These are phyloP conservation scores for Wilcoxina mikolae DNA, from an alignment of 495 filamentous ascomycete species.

Conservation along the genomic window DNA sequence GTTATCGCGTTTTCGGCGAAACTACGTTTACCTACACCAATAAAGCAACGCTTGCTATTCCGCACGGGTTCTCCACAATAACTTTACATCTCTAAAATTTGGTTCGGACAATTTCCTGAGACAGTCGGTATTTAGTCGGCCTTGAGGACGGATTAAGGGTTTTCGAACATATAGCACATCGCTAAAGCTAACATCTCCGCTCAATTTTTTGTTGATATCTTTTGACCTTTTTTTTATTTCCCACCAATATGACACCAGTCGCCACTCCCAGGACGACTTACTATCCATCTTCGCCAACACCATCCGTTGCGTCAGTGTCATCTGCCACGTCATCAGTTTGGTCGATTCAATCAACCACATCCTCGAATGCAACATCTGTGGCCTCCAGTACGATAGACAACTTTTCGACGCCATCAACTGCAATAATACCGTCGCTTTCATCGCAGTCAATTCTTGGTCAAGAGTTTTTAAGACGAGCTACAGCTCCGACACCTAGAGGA, in stretches of 20 bases:
- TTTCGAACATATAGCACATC: conserved; percentile 14
- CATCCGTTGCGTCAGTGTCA: conserved; percentile 25
- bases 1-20: too few species aligned
- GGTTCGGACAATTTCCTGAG: conserved; percentile 29
- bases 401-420: conserved; percentile 28
- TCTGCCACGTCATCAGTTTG: conserved; percentile 42
- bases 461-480: not conserved
- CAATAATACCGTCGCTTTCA: conserved; percentile 28
- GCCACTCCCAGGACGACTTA: conserved; percentile 17
- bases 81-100: not conserved
- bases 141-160: conserved; percentile 29
- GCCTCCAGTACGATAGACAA: conserved; percentile 37
- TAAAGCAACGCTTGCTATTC: too few species aligned
- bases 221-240: conserved; percentile 1
- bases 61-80: not conserved
- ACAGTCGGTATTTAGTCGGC: conserved; percentile 27
- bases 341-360: conserved; percentile 54
- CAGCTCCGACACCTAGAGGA: conserved; percentile 29
- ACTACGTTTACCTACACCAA: too few species aligned
- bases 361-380: conserved; percentile 38
- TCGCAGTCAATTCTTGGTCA: conserved; percentile 28
- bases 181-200: conserved; percentile 24
- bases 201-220: conserved; percentile 26
- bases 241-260: conserved; percentile 25
- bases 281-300: conserved; percentile 15